A percentile compares a stretch with the other conserved stretches of the same genome.
Evolutionary conservation across 805 yeast genomes (phyloP).

Genomic region (Myxozyma mucilagina): DNA sequence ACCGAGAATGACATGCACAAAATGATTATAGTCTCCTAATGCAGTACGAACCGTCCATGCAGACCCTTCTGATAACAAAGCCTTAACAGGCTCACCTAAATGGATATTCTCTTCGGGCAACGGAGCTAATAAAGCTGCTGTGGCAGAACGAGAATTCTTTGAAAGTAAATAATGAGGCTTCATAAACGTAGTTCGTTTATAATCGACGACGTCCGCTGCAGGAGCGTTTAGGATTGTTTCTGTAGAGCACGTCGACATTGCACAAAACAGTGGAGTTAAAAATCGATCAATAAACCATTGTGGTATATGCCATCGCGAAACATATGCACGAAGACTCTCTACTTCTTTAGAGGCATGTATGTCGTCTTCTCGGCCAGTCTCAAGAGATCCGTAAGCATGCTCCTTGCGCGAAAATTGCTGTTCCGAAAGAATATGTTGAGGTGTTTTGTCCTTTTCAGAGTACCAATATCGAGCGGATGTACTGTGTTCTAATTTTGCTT

Average conservation of each 20-base stretch:
- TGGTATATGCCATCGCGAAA: conserved; percentile 18
- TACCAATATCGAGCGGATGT: conserved; percentile 5
- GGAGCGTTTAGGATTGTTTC: conserved; percentile 18
- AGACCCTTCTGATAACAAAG: conserved; percentile 16
- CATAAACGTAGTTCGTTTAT: conserved; percentile 19
- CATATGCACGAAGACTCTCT: conserved; percentile 18
- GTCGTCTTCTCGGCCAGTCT: conserved; percentile 3
- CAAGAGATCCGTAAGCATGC: conserved; percentile 10
- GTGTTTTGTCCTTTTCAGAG: background rate
- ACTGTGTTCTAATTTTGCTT: conserved; percentile 1
- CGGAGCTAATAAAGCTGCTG: conserved; percentile 19
- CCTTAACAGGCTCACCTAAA: conserved; percentile 17
- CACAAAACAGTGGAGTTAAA: conserved; percentile 22
- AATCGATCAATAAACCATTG: conserved; percentile 17
- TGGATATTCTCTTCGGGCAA: conserved; percentile 16
- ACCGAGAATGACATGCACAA: conserved; percentile 24
- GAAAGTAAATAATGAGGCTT: conserved; percentile 25
- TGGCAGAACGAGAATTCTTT: conserved; percentile 19
- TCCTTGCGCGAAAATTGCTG: background rate
- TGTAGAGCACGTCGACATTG: conserved; percentile 20
- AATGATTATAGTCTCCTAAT: conserved; percentile 8
- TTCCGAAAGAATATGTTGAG: background rate
- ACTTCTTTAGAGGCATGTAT: background rate
- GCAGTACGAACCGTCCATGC: conserved; percentile 21
- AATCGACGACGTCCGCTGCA: conserved; percentile 26